phyloP scores from a whole-genome alignment of 139 green algal species.

The Closterium sp. region DNA sequence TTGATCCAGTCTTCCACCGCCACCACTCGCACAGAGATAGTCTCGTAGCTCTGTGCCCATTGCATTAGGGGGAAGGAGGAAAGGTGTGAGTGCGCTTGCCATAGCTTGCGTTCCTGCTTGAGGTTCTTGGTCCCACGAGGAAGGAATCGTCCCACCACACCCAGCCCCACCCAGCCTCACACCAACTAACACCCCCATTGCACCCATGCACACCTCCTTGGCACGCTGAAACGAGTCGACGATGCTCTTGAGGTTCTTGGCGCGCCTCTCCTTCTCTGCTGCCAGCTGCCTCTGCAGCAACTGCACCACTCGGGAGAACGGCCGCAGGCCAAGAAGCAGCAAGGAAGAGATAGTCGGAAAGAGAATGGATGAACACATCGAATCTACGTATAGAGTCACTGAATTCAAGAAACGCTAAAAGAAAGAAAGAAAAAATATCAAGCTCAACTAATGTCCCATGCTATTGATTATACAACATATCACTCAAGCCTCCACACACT shows the following conservation, averaged over 20 bases:
- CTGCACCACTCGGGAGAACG: background rate
- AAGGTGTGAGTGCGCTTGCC: background rate
- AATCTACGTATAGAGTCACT: too few species aligned
- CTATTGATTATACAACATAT: too few species aligned
- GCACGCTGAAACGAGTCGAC: conserved; percentile 7
- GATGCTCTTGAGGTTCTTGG: conserved; percentile 16
- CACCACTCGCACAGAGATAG: background rate
- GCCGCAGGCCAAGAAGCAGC: background rate
- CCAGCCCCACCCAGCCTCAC: background rate
- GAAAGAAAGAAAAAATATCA: too few species aligned
- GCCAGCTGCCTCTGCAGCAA: conserved; percentile 7
- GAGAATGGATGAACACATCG: too few species aligned
- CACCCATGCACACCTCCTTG: conserved; percentile 5
- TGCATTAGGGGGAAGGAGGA: background rate
- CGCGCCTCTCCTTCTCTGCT: conserved; percentile 1
- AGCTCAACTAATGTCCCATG: too few species aligned
- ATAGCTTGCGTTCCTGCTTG: background rate
- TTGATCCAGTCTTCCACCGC: background rate
- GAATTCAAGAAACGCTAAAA: too few species aligned
- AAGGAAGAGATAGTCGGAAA: background rate
- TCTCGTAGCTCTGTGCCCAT: background rate
- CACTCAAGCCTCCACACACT: too few species aligned
- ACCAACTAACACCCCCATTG: too few species aligned
- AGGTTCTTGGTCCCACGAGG: too few species aligned
- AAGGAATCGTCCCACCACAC: background rate